phyloP scores from a whole-genome alignment of 2,329 filamentous ascomycete genomes.

The Leptographium procerum region DNA sequence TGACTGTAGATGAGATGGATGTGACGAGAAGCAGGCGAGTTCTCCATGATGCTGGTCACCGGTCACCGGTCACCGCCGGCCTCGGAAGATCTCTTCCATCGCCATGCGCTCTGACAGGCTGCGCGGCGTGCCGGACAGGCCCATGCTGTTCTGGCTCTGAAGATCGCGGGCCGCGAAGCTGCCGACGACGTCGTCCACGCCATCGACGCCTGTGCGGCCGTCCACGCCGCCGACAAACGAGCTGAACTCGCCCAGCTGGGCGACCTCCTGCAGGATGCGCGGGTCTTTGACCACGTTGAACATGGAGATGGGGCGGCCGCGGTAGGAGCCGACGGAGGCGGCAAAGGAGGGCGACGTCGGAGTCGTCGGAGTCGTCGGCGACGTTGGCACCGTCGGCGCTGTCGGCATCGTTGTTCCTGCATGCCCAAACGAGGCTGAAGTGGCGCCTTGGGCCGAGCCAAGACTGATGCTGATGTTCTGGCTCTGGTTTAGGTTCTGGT shows the following conservation, averaged over 20 bases:
- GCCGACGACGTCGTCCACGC: conserved; percentile 4
- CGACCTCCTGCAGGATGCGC: conserved; percentile 25
- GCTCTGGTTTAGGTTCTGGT: not conserved
- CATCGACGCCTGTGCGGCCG: conserved; percentile 18
- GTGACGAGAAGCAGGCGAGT: too few species aligned
- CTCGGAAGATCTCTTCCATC: conserved; percentile 12
- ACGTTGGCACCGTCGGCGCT: not conserved
- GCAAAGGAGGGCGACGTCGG: conserved; percentile 11
- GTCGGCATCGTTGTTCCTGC: not conserved
- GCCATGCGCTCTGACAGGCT: conserved; percentile 23
- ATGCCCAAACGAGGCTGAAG: not conserved
- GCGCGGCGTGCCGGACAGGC: conserved; percentile 16
- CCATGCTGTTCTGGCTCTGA: not conserved
- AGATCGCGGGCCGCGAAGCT: not conserved
- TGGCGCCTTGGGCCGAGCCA: not conserved
- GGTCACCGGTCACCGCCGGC: not conserved
- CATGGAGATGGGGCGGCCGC: conserved; percentile 22
- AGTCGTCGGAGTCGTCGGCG: not conserved
- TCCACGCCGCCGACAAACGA: conserved; percentile 31
- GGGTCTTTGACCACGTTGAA: conserved; percentile 26
- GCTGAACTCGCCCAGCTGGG: conserved; percentile 23
- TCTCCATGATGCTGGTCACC: too few species aligned
- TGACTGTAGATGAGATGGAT: not conserved
- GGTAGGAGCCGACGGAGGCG: conserved; percentile 26
- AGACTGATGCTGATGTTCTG: not conserved